These are phyloP conservation scores for Coniosporium apollinis DNA, from an alignment of 495 filamentous ascomycete species.

Conservation along the genomic window DNA sequence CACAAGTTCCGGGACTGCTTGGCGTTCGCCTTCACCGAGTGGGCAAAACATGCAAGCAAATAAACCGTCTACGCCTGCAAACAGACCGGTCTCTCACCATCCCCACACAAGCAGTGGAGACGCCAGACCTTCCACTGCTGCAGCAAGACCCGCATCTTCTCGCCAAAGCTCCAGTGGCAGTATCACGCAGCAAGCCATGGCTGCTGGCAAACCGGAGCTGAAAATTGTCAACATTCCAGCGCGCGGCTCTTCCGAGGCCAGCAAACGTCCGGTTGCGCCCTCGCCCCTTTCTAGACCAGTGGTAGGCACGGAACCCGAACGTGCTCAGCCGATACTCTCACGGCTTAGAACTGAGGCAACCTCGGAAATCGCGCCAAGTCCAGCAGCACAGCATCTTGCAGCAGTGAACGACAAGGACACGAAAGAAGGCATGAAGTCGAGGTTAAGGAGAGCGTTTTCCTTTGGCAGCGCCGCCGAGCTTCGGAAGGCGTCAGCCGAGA, in stretches of 20 bases:
- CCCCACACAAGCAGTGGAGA: too few relatives aligned
- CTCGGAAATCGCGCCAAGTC: constrained; percentile 29
- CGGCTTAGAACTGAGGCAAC: constrained; percentile 10
- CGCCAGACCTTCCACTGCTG: too few relatives aligned
- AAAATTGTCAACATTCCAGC: constrained; percentile 48
- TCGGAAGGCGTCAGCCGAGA: constrained; percentile 53
- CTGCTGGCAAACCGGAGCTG: constrained; percentile 30
- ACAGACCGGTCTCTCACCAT: constrained; percentile 26
- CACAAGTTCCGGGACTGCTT: not conserved
- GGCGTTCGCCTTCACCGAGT: not conserved
- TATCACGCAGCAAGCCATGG: too few relatives aligned
- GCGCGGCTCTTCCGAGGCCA: constrained; percentile 51
- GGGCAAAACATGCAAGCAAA: constrained; percentile 6
- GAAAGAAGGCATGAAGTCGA: constrained; percentile 70
- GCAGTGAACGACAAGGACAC: constrained; percentile 62
- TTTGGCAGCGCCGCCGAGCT: constrained; percentile 95
- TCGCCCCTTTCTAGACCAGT: constrained; percentile 82
- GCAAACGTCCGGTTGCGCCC: constrained; percentile 53
- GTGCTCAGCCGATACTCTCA: constrained; percentile 7
- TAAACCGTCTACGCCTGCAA: constrained; percentile 15
- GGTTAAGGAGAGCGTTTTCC: constrained; percentile 82
- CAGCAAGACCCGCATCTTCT: too few relatives aligned
- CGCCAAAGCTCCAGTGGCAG: too few relatives aligned
- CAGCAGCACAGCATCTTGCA: constrained; percentile 63
- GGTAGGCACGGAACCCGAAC: constrained; percentile 16